Conservation (phyloP, 1,139 yeast species). For the Yamadazyma pseudoaaseri region DNA sequence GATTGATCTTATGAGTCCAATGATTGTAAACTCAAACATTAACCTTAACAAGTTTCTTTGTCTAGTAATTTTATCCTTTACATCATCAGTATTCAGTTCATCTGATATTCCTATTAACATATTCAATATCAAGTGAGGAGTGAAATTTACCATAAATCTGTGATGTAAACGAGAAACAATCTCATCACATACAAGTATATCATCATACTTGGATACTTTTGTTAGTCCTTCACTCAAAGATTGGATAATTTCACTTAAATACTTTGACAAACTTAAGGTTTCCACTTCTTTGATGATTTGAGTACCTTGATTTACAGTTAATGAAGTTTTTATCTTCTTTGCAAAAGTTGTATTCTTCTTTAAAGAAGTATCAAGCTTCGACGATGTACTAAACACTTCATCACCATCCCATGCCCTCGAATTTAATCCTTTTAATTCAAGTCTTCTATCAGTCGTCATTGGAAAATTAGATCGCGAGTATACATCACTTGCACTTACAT, state of each 20-base stretch:
- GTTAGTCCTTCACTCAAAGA: slow-evolving; percentile 64
- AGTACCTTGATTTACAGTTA: slow-evolving; percentile 39
- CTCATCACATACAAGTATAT: slow-evolving; percentile 63
- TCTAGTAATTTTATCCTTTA: slow-evolving; percentile 21
- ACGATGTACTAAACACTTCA: slow-evolving; percentile 20
- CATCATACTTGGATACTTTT: slow-evolving; percentile 56
- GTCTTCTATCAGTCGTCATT: slow-evolving; percentile 1
- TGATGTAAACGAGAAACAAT: slow-evolving; percentile 76
- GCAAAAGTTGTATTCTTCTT: slow-evolving; percentile 85
- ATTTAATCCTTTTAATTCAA: slow-evolving; percentile 41
- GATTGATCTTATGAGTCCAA: slow-evolving; percentile 53
- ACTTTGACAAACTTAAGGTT: slow-evolving; percentile 69
- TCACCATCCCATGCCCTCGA: slow-evolving; percentile 55
- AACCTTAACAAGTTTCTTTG: slow-evolving; percentile 55
- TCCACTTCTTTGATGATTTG: slow-evolving; percentile 59
- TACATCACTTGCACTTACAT: no score
- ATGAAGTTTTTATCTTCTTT: slow-evolving; percentile 60
- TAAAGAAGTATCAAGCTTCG: slow-evolving; percentile 67
- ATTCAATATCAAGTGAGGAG: slow-evolving; percentile 49
- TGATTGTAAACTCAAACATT: slow-evolving; percentile 59
- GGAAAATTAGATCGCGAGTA: no score
- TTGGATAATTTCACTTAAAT: slow-evolving; percentile 66
- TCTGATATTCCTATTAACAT: slow-evolving; percentile 46
- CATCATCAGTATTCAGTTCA: slow-evolving; percentile 39
- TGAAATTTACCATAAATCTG: slow-evolving; percentile 57